Conservation (phyloP, 306 rosid species). For the Geum urbanum region DNA sequence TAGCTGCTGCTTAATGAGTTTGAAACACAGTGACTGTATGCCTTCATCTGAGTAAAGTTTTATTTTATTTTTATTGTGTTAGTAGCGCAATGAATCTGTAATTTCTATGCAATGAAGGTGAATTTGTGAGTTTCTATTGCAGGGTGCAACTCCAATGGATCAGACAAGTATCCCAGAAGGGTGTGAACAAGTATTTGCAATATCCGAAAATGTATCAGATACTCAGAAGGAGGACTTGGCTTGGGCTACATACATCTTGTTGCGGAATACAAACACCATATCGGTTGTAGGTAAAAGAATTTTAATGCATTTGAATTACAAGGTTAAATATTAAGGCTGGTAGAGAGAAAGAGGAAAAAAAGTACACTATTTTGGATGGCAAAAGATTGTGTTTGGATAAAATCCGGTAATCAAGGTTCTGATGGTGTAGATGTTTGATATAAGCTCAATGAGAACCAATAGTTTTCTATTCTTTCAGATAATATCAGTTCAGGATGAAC, state of each 20-base stretch:
- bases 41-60: background rate
- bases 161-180: constrained; percentile 63
- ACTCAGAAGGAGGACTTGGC: constrained; percentile 74
- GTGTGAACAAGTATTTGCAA: constrained; percentile 64
- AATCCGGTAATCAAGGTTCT: background rate
- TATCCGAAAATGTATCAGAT: constrained; percentile 49
- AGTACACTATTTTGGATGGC: background rate
- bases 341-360: background rate
- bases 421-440: background rate
- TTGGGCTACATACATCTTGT: constrained; percentile 78
- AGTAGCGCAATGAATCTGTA: background rate
- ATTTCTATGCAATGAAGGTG: background rate
- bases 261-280: constrained; percentile 70
- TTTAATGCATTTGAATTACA: constrained; percentile 9
- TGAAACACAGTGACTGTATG: background rate
- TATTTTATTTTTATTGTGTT: background rate
- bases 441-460: background rate
- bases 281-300: constrained; percentile 45
- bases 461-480: constrained; percentile 42
- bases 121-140: constrained; percentile 21
- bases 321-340: constrained; percentile 1
- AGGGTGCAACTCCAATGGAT: constrained; percentile 72
- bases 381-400: background rate
- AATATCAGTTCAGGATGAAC: constrained; percentile 47
- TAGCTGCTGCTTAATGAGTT: background rate